Percentiles rank a stretch among this genome's conserved stretches.
Evolutionary conservation across 192 early-diverging fungal genomes (phyloP).

Genomic region (Umbelopsis ramanniana): DNA sequence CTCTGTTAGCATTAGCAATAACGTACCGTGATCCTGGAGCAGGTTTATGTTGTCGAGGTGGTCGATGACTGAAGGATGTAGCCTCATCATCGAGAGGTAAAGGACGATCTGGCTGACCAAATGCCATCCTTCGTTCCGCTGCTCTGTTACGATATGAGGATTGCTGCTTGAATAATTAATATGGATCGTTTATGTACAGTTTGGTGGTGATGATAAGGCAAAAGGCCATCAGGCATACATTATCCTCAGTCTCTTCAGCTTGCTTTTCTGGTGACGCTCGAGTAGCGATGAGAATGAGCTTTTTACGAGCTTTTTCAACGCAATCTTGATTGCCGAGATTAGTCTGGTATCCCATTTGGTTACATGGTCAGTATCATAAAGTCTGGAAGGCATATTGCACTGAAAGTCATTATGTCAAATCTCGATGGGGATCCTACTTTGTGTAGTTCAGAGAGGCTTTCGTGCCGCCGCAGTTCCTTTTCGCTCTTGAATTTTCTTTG

Average conservation of each 20-base stretch:
- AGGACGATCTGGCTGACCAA: conserved; percentile 58
- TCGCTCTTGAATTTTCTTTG: conserved; percentile 59
- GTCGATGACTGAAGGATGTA: neutral
- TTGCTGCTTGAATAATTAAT: neutral
- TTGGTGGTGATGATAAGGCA: neutral
- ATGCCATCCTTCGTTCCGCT: conserved; percentile 64
- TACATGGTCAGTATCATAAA: conserved; percentile 17
- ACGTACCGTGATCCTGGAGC: neutral
- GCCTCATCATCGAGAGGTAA: conserved; percentile 23
- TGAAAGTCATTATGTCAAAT: neutral
- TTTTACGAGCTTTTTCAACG: conserved; percentile 13
- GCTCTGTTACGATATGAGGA: conserved; percentile 63
- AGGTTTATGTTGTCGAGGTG: neutral
- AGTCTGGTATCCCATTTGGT: conserved; percentile 8
- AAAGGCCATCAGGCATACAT: neutral
- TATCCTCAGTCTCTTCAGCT: neutral
- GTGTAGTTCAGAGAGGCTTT: conserved; percentile 60
- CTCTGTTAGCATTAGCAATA: too few species aligned
- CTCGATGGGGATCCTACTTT: conserved; percentile 41
- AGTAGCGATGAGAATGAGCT: neutral
- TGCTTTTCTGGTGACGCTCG: neutral
- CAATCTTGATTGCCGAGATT: conserved; percentile 4
- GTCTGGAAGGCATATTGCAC: neutral
- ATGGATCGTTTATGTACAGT: neutral
- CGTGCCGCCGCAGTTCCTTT: conserved; percentile 57